A percentile compares a stretch with the other conserved stretches of the same genome.
Conservation (phyloP, 2,329 filamentous ascomycete genomes). For the Arachnomyces sp. region DNA sequence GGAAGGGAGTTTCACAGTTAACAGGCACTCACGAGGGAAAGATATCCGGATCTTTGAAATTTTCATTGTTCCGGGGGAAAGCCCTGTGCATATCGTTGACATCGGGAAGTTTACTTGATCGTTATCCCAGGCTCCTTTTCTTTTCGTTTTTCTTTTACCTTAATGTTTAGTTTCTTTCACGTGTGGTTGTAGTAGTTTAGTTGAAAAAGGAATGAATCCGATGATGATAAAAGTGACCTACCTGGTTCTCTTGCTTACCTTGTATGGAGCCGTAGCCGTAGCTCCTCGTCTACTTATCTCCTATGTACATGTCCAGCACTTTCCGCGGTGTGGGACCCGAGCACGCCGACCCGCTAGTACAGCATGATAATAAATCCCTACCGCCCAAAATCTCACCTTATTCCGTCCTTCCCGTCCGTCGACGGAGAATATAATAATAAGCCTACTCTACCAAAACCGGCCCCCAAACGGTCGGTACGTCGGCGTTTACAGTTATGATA, state of each 20-base stretch:
- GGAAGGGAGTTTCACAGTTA: conserved; percentile 15
- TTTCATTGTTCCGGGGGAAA: conserved; percentile 66
- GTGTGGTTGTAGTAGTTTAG: background rate
- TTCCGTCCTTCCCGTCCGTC: no score
- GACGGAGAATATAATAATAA: no score
- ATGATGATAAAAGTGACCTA: background rate
- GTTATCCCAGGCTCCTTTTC: conserved; percentile 56
- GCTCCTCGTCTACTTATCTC: background rate
- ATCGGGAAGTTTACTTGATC: conserved; percentile 75
- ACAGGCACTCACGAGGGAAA: conserved; percentile 97
- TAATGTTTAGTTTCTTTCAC: background rate
- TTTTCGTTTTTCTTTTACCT: conserved; percentile 6
- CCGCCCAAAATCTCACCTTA: no score
- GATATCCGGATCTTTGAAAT: conserved; percentile 61
- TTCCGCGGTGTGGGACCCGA: background rate
- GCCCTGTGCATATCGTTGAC: conserved; percentile 72
- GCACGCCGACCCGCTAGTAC: no score
- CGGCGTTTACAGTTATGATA: no score
- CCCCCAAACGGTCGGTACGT: no score
- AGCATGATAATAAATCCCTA: no score
- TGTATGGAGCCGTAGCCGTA: background rate
- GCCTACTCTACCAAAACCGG: no score
- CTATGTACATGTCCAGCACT: background rate
- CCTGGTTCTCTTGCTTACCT: background rate
- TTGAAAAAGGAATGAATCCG: background rate